phyloP scores from a whole-genome alignment of 306 rosid species.

The Alnus glutinosa region DNA sequence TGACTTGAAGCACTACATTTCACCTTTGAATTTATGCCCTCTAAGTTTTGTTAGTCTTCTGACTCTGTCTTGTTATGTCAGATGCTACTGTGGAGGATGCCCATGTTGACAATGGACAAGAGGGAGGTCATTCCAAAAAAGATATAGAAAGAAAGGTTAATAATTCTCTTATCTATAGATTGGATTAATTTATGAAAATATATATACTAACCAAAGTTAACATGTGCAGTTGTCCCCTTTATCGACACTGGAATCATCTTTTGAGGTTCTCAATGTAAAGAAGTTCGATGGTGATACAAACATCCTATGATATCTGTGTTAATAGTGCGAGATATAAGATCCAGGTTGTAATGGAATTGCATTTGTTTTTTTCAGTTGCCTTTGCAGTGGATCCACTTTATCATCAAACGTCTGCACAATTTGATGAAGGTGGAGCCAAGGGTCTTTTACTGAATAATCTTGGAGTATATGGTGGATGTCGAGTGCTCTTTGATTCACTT shows the following conservation, averaged over 20 bases:
- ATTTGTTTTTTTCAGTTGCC: conserved; percentile 66
- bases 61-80: conserved; percentile 33
- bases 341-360: conserved; percentile 33
- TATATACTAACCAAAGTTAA: conserved; percentile 33
- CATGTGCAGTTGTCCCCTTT: conserved; percentile 81
- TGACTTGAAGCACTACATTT: conserved; percentile 9
- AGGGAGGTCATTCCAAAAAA: conserved; percentile 50
- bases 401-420: conserved; percentile 92
- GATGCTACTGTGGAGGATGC: conserved; percentile 44
- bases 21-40: conserved; percentile 22
- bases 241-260: conserved; percentile 88
- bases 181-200: conserved; percentile 18
- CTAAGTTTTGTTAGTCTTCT: conserved; percentile 22
- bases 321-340: conserved; percentile 26
- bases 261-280: conserved; percentile 85
- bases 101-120: conserved; percentile 52
- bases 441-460: conserved; percentile 95
- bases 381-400: conserved; percentile 95
- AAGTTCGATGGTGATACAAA: conserved; percentile 83
- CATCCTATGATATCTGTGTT: conserved; percentile 27
- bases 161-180: conserved; percentile 13
- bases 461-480: conserved; percentile 83
- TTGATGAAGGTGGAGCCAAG: conserved; percentile 98
- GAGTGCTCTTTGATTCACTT: conserved; percentile 83
- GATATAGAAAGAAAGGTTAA: conserved; percentile 72